Evolutionary conservation across 2,329 filamentous ascomycete genomes (phyloP).

Genomic region (Pseudocercospora fijiensis): DNA sequence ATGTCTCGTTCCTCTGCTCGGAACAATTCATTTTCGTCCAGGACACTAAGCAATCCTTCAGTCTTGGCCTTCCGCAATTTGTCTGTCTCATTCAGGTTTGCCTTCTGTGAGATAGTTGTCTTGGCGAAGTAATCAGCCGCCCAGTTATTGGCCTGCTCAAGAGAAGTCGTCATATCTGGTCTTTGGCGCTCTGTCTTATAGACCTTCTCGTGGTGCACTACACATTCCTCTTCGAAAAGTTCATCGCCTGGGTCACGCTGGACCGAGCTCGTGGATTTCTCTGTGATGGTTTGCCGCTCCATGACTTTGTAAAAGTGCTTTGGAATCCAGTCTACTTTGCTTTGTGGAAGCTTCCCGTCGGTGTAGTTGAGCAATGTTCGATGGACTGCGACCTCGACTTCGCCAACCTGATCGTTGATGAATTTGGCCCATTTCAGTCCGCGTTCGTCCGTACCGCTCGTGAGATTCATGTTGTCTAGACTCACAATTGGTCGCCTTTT

Average conservation of each 20-base stretch:
- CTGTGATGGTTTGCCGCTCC: neutral
- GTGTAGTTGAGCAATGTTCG: neutral
- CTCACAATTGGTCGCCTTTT: constrained; percentile 2
- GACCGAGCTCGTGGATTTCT: too few relatives aligned
- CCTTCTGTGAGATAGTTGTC: neutral
- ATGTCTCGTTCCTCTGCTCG: neutral
- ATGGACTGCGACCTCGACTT: constrained; percentile 6
- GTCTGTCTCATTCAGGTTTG: neutral
- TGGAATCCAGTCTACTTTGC: constrained; percentile 8
- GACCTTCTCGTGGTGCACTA: neutral
- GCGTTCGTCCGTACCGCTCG: neutral
- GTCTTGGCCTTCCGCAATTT: neutral
- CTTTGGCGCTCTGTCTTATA: neutral
- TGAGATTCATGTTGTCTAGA: neutral
- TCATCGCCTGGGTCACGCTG: too few relatives aligned
- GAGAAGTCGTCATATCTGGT: constrained; percentile 8
- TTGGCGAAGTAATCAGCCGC: constrained; percentile 20
- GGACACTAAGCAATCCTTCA: neutral
- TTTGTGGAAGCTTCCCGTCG: constrained; percentile 9
- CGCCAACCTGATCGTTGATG: constrained; percentile 3
- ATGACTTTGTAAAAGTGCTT: constrained; percentile 10
- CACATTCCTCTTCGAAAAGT: neutral
- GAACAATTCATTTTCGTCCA: constrained; percentile 9
- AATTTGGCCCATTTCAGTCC: neutral
- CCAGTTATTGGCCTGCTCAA: constrained; percentile 21